Evolutionary conservation across 2,329 filamentous ascomycete genomes (phyloP).

Genomic region (Calonectria henricotiae): DNA sequence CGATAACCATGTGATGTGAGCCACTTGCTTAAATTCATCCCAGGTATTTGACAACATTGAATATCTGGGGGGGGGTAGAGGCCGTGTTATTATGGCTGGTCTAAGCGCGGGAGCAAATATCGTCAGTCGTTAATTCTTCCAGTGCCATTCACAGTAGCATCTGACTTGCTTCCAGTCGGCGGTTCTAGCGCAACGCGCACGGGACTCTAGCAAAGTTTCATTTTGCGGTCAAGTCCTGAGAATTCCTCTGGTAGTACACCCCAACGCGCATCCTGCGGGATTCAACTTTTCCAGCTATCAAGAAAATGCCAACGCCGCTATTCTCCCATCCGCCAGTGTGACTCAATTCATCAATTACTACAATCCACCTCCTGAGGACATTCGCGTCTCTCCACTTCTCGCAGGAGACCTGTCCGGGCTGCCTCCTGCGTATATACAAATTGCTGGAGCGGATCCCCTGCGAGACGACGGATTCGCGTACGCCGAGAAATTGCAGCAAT

Average conservation of each 20-base stretch:
- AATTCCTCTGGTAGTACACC: not conserved
- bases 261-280: not conserved
- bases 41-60: conserved; percentile 1
- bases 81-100: not conserved
- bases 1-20: not conserved
- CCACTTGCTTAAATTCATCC: not conserved
- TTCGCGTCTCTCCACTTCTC: not conserved
- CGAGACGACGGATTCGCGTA: conserved; percentile 6
- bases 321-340: not conserved
- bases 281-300: not conserved
- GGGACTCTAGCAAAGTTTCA: not conserved
- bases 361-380: not conserved
- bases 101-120: conserved; percentile 9
- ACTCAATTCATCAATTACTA: not conserved
- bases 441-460: conserved; percentile 2
- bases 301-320: not conserved
- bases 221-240: conserved; percentile 5
- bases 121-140: not conserved
- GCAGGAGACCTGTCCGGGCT: not conserved
- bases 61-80: not conserved
- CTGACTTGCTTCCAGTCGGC: not conserved
- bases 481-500: not conserved
- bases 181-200: not conserved
- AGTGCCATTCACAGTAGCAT: no score
- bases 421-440: not conserved